phyloP scores from a whole-genome alignment of 805 yeast species.

The Myxozyma nipponensis region DNA sequence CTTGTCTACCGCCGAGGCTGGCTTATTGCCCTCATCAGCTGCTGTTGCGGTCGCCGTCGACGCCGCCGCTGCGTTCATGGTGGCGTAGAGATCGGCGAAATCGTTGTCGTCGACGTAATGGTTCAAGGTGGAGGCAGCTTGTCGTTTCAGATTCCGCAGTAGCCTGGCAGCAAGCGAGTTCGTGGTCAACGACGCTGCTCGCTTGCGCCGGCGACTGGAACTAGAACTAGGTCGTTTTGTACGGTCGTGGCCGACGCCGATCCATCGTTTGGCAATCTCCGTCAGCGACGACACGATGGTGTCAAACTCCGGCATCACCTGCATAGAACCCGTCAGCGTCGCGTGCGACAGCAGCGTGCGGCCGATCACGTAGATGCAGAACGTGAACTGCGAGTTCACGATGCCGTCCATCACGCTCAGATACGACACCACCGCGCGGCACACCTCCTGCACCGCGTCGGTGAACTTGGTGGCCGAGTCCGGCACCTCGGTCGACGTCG shows the following conservation, averaged over 20 bases:
- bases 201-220: too few relatives aligned
- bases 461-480: not conserved
- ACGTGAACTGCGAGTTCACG: slow-evolving; percentile 2
- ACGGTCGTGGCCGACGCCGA: not conserved
- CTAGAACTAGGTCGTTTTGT: too few relatives aligned
- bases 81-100: not conserved
- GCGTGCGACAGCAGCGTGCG: not conserved
- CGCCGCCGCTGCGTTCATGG: too few relatives aligned
- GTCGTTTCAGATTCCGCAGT: not conserved
- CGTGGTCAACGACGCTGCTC: not conserved
- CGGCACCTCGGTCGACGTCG: not conserved
- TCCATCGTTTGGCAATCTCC: slow-evolving; percentile 3
- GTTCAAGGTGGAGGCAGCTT: not conserved
- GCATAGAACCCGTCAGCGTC: not conserved
- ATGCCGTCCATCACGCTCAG: slow-evolving; percentile 4
- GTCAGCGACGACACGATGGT: slow-evolving; percentile 1
- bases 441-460: not conserved
- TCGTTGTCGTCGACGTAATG: not conserved
- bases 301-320: slow-evolving; percentile 1
- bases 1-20: too few relatives aligned
- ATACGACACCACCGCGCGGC: not conserved
- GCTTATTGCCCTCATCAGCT: too few relatives aligned
- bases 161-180: not conserved
- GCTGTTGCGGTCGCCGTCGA: too few relatives aligned
- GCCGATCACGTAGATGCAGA: slow-evolving; percentile 2